Evolutionary conservation across 2,329 filamentous ascomycete species (phyloP), one percentile per base, ranked within the genome.

Genomic region (Pseudogymnoascus sp.): DNA sequence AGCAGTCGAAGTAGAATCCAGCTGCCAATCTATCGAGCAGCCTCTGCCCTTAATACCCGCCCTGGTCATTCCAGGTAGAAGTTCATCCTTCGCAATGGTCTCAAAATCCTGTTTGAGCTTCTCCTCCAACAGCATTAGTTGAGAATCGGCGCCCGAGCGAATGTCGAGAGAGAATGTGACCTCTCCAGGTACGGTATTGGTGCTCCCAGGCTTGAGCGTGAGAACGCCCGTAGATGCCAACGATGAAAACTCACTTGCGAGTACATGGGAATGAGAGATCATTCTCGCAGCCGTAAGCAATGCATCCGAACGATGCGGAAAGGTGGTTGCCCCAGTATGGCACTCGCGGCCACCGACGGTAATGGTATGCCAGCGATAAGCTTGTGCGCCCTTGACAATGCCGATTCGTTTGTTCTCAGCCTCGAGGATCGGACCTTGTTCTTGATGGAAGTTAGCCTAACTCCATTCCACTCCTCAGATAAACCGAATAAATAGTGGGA

Each of bases 391-490:
- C 34, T 83, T 82, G 4, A 93, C 89, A 5, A 90, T 81, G 21
- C 88, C 87, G 61, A 93, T 81, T 62, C 86, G 85, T 67, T 86
- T 81, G 25, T 80, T 76, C 28, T 82, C 79, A 14, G 80, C 80
- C 70, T 93, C 86, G 0, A 96, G 80, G 36, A 91, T 84, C 0
- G 90, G 89, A 0, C 90, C 90, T 73, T 96, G 91, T 73, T 96
- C 37, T 40, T 40, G 37, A 18, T 18, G 3, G 37, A 18, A 40
- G 37, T 40, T n/a, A 40, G 37, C 7, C 2, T 18, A 8, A 3
- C n/a, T 21, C 21, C 21, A 21, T 21, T 21, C 21, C 21, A 21
- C 21, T 10, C 6, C 4, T 18, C 8, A 18, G n/a, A 40, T 40
- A 18, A 18, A 10, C 37, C n/a, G n/a, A 16, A 10, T 40, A 7